phyloP scores from a whole-genome alignment of 257 asterid genomes.

The Nicotiana sylvestris region DNA sequence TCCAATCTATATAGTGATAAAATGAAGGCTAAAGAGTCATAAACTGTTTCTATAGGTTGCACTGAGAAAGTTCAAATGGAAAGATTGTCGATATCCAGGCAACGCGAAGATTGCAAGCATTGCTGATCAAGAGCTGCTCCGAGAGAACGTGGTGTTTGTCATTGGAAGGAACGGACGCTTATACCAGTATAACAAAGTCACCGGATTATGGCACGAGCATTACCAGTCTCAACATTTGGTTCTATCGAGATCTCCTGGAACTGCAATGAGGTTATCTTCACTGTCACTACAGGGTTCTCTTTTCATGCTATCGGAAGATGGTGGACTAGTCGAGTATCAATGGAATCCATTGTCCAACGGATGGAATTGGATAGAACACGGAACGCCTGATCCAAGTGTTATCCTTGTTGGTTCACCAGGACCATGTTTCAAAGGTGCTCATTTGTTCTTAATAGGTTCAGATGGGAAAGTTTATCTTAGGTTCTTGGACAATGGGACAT shows the following conservation, averaged over 20 bases:
- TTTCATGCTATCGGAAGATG: constrained; percentile 69
- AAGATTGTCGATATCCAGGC: constrained; percentile 66
- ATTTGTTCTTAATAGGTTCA: constrained; percentile 63
- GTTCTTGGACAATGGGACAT: constrained; percentile 46
- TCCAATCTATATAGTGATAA: not conserved
- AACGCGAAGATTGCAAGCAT: constrained; percentile 53
- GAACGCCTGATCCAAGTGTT: constrained; percentile 53
- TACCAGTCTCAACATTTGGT: constrained; percentile 77
- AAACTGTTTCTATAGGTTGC: constrained; percentile 48
- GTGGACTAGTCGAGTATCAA: constrained; percentile 69
- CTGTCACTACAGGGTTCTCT: constrained; percentile 56
- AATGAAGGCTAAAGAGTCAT: not conserved
- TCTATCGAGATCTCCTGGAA: constrained; percentile 61
- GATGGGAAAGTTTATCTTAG: constrained; percentile 71
- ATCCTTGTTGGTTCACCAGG: constrained; percentile 75
- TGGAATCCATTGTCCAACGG: constrained; percentile 52
- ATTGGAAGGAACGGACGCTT: constrained; percentile 57
- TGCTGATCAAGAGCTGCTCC: constrained; percentile 71
- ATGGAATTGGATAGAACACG: constrained; percentile 93
- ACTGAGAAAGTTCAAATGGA: constrained; percentile 82
- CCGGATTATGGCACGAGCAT: constrained; percentile 78
- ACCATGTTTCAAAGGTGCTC: constrained; percentile 60
- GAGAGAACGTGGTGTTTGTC: constrained; percentile 67
- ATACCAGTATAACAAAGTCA: constrained; percentile 80
- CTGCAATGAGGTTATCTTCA: constrained; percentile 46